Base-by-base conservation (phyloP, 2,329 filamentous ascomycete genomes). In the Huntiella moniliformis region DNA sequence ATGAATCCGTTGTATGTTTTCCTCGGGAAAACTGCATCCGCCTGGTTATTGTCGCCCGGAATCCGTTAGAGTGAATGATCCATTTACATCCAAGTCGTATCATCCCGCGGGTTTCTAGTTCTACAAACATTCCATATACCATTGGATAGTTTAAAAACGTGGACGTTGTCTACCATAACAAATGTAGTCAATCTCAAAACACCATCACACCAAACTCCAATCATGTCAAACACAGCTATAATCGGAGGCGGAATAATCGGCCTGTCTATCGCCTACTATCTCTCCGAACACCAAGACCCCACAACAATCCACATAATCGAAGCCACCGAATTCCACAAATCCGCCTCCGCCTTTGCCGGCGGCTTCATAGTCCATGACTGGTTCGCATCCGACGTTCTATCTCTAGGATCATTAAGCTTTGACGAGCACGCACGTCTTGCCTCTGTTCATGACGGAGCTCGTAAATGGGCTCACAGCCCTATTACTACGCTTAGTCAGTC, bases 291-390 rank as follows among this genome's bases (percentile, higher is more conserved):
- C 51, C 62, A 67, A 52, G 57, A 62, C 0, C 58, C 58, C 0
- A 60, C 58, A 5, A 60, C 56, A 15, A 63, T 71, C 45, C 66
- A 69, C 51, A 58, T 71, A 5, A 61, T 71, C 33, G 68, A 71
- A 44, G 55, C 63, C 0, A 62, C 64, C 0, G 57, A 61, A 1
- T 67, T 87, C 31, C 84, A 87, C 59, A 69, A 73, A 8, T 82
- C 77, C 28, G 81, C 82, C 0, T 86, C 79, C 2, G 81, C 82
- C 1, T 77, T 73, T 52, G 79, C 81, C 0, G 83, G 70, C 13
- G 82, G 82, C 0, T 88, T 87, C 55, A 56, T 87, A 6, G 81
- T 81, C 0, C 67, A 66, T 32, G 78, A 87, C 57, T 87, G 81
- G 80, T 83, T 82, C 54, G 65, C 66, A 0, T 63, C 72, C 0